phyloP scores from a whole-genome alignment of 176 grass and related monocot species.

The Puya raimondii region DNA sequence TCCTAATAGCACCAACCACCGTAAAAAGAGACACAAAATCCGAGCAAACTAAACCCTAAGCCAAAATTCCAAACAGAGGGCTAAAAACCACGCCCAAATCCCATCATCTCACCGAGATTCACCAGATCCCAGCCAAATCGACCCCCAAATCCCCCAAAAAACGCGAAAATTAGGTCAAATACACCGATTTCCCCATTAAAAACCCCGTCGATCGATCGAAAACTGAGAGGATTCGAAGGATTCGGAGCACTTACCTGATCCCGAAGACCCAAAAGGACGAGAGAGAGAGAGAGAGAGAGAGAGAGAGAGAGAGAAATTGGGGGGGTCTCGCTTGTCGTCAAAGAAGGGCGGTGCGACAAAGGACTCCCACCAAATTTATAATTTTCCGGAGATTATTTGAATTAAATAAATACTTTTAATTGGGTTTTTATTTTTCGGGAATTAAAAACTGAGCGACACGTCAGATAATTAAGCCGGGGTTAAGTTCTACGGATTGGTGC shows the following conservation, averaged over 20 bases:
- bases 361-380: no score
- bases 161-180: constrained; percentile 24
- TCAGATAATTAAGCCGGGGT: no score
- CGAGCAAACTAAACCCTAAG: not conserved
- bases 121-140: constrained; percentile 20
- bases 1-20: not conserved
- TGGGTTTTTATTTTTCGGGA: no score
- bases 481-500: no score
- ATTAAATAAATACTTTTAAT: no score
- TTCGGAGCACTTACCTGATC: not conserved
- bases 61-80: not conserved
- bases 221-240: not conserved
- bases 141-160: not conserved
- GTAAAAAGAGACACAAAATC: not conserved
- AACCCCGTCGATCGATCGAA: not conserved
- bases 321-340: no score
- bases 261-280: not conserved
- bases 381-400: no score
- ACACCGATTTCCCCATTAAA: not conserved
- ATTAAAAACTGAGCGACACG: no score
- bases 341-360: no score
- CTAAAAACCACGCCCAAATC: constrained; percentile 5
- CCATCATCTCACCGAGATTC: not conserved
- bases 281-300: not conserved
- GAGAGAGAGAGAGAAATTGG: no score